Evolutionary conservation across 2,329 filamentous ascomycete species (phyloP).

Genomic region (Trichoderma harzianum): DNA sequence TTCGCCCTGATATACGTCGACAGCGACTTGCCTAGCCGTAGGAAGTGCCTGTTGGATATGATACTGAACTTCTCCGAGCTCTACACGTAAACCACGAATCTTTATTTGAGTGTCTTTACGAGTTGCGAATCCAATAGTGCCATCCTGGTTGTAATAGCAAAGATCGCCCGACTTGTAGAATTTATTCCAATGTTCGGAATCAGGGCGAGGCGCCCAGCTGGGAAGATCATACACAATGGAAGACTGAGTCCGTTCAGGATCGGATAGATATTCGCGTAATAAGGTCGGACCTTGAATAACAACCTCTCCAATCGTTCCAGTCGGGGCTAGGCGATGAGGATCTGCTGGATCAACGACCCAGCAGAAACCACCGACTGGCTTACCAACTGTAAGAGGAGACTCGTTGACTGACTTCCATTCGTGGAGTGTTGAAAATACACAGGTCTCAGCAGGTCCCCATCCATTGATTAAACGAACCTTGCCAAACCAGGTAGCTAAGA

Average conservation of each 20-base stretch:
- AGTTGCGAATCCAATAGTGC: slow-evolving; percentile 9
- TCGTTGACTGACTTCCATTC: slow-evolving; percentile 13
- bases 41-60: slow-evolving; percentile 8
- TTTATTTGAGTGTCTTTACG: slow-evolving; percentile 16
- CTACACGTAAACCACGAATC: slow-evolving; percentile 14
- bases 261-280: slow-evolving; percentile 7
- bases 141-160: slow-evolving; percentile 34
- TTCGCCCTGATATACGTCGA: slow-evolving; percentile 12
- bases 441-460: slow-evolving; percentile 23
- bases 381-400: slow-evolving; percentile 15
- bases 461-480: slow-evolving; percentile 20
- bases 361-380: slow-evolving; percentile 15
- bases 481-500: slow-evolving; percentile 19
- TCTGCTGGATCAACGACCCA: slow-evolving; percentile 16
- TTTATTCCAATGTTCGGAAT: slow-evolving; percentile 9
- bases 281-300: slow-evolving; percentile 15
- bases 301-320: slow-evolving; percentile 11
- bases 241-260: slow-evolving; percentile 9
- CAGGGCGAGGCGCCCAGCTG: slow-evolving; percentile 30
- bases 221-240: slow-evolving; percentile 18
- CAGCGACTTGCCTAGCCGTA: background rate
- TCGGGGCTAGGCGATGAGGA: background rate
- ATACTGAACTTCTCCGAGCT: slow-evolving; percentile 14
- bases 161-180: slow-evolving; percentile 48
- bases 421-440: slow-evolving; percentile 18